These are phyloP conservation scores for Hansenula lynferdii DNA, from an alignment of 1,139 yeast species.

Conservation along the genomic window DNA sequence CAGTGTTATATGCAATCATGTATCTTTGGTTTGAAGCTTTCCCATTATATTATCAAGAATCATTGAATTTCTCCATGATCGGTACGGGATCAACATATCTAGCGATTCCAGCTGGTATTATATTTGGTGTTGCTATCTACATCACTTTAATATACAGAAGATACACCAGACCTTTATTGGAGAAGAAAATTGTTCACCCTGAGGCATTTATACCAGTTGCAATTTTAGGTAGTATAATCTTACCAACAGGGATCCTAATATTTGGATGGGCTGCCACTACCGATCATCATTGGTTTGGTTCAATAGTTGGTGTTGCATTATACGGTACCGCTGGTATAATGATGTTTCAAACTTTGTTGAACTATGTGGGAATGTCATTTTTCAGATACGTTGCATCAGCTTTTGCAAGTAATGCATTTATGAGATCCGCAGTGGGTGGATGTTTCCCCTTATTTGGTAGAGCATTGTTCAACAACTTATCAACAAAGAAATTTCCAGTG, in stretches of 20 bases:
- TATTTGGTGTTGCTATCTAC: constrained; percentile 10
- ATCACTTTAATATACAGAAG: constrained; percentile 5
- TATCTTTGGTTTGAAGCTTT: constrained; percentile 60
- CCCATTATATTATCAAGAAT: constrained; percentile 46
- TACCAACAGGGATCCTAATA: constrained; percentile 42
- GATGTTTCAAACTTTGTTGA: constrained; percentile 33
- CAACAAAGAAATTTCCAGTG: constrained; percentile 43
- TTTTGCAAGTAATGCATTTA: constrained; percentile 50
- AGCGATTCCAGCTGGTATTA: constrained; percentile 39
- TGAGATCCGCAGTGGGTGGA: constrained; percentile 50
- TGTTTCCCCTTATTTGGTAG: constrained; percentile 59
- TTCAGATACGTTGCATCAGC: constrained; percentile 49
- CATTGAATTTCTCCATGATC: constrained; percentile 42
- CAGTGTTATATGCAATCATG: constrained; percentile 48
- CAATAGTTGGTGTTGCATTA: constrained; percentile 37
- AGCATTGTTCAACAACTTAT: constrained; percentile 43
- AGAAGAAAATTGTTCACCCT: constrained; percentile 29
- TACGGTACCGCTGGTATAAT: constrained; percentile 36
- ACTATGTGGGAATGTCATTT: constrained; percentile 29
- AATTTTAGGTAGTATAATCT: constrained; percentile 35
- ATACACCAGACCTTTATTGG: constrained; percentile 25
- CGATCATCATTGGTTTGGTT: constrained; percentile 39
- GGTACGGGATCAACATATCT: constrained; percentile 44
- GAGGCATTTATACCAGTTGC: constrained; percentile 41
- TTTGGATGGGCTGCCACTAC: constrained; percentile 46